A percentile compares a stretch with the other conserved stretches of the same genome.
Conservation (phyloP, 306 rosid genomes). For the Spatholobus suberectus region DNA sequence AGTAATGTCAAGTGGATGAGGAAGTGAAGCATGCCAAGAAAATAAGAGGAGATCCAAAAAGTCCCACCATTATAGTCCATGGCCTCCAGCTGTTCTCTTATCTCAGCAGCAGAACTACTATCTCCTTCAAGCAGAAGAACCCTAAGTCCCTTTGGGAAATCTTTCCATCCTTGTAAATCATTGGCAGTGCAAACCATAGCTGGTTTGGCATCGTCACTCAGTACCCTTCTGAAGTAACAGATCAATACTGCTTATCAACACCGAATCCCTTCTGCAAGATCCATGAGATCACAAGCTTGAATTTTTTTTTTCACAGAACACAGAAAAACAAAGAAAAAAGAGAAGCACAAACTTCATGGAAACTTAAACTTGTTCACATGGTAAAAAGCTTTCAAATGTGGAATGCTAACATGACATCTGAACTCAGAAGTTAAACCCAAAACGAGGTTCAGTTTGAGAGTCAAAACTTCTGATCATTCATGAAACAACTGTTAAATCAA, state of each 20-base stretch:
- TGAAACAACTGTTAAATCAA: slow-evolving; percentile 22
- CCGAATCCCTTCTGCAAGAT: slow-evolving; percentile 54
- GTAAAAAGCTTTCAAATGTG: slow-evolving; percentile 32
- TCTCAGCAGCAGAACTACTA: slow-evolving; percentile 70
- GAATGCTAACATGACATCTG: slow-evolving; percentile 30
- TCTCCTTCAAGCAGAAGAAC: slow-evolving; percentile 93
- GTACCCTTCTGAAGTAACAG: slow-evolving; percentile 41
- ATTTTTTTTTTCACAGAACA: slow-evolving; percentile 1
- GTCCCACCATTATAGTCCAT: slow-evolving; percentile 86
- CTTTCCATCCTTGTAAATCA: slow-evolving; percentile 94
- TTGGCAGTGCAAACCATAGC: slow-evolving; percentile 98
- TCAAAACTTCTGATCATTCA: slow-evolving; percentile 43
- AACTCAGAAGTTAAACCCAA: slow-evolving; percentile 41
- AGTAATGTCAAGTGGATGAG: slow-evolving; percentile 37
- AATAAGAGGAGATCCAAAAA: slow-evolving; percentile 23
- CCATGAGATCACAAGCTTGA: slow-evolving; percentile 53
- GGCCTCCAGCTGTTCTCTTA: slow-evolving; percentile 77
- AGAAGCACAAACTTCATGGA: slow-evolving; percentile 30
- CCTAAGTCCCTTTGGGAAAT: slow-evolving; percentile 94
- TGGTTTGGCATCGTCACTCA: slow-evolving; percentile 95
- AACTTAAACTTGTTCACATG: slow-evolving; percentile 29
- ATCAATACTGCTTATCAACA: slow-evolving; percentile 47
- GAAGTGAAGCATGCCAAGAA: slow-evolving; percentile 22
- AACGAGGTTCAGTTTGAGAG: slow-evolving; percentile 3
- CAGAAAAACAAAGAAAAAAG: neutral